phyloP scores from a whole-genome alignment of 169 alveolate genomes.

The Cryptosporidium felis region DNA sequence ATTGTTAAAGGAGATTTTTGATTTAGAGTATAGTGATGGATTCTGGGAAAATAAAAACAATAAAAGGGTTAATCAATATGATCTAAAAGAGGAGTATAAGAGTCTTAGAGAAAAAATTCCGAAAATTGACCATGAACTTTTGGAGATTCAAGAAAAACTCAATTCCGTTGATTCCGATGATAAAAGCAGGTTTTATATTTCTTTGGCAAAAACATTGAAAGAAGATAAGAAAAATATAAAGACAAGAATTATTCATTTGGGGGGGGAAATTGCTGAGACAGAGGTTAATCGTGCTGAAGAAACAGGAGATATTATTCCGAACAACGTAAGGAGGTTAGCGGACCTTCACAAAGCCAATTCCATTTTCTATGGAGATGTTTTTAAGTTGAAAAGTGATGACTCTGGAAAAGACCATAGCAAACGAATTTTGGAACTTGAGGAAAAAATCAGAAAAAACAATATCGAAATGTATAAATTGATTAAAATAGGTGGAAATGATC shows the following conservation, averaged over 20 bases:
- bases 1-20: background rate
- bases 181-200: background rate
- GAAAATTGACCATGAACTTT: background rate
- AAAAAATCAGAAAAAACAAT: background rate
- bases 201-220: background rate
- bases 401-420: background rate
- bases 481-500: slow-evolving; percentile 49
- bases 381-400: slow-evolving; percentile 32
- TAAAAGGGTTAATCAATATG: background rate
- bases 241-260: slow-evolving; percentile 23
- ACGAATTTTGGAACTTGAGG: slow-evolving; percentile 40
- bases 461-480: slow-evolving; percentile 24
- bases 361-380: slow-evolving; percentile 25
- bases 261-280: slow-evolving; percentile 40
- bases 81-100: slow-evolving; percentile 1
- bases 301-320: slow-evolving; percentile 13
- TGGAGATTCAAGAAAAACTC: background rate
- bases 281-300: slow-evolving; percentile 21
- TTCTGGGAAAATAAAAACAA: background rate
- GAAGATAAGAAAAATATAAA: slow-evolving; percentile 5
- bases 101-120: slow-evolving; percentile 1
- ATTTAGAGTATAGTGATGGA: background rate
- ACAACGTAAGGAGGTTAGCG: slow-evolving; percentile 37
- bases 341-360: slow-evolving; percentile 25
- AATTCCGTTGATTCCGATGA: background rate